These are phyloP conservation scores for Mesotaenium endlicherianum DNA, from an alignment of 139 green algal species.

Conservation along the genomic window DNA sequence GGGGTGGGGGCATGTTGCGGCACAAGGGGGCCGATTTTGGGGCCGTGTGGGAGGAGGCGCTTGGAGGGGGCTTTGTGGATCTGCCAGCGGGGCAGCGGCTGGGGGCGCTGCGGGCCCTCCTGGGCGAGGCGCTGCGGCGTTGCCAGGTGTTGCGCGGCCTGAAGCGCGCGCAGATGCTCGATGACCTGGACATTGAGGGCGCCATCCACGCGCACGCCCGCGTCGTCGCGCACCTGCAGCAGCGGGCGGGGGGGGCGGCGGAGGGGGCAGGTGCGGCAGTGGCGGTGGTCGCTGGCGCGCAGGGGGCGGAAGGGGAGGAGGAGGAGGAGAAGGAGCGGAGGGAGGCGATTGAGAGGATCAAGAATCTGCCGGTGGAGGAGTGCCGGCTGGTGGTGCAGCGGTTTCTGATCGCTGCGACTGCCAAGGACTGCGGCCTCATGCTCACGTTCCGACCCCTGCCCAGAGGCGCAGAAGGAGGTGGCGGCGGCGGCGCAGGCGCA, in stretches of 20 bases:
- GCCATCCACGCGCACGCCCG: constrained; percentile 52
- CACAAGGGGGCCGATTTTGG: no score
- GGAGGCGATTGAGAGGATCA: constrained; percentile 6
- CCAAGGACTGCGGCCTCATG: constrained; percentile 85
- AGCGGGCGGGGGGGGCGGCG: no score
- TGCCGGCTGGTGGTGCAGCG: constrained; percentile 54
- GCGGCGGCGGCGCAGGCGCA: background rate
- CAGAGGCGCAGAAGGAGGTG: background rate
- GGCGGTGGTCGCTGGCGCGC: background rate
- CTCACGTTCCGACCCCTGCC: constrained; percentile 64
- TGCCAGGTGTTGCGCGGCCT: constrained; percentile 55
- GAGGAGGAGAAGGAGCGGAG: background rate
- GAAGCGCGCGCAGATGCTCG: constrained; percentile 60
- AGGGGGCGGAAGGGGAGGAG: background rate
- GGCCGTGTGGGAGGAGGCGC: no score
- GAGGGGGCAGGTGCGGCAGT: no score
- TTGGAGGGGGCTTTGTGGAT: constrained; percentile 6
- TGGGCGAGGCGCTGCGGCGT: constrained; percentile 36
- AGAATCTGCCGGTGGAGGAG: constrained; percentile 30
- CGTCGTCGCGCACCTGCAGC: background rate
- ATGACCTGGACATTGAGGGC: constrained; percentile 63
- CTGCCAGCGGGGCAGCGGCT: constrained; percentile 35
- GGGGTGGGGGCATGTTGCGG: background rate
- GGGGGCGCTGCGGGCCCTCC: background rate
- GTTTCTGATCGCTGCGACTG: constrained; percentile 72